phyloP scores from a whole-genome alignment of 2,329 filamentous ascomycete species.

The Aspergillus chevalieri region DNA sequence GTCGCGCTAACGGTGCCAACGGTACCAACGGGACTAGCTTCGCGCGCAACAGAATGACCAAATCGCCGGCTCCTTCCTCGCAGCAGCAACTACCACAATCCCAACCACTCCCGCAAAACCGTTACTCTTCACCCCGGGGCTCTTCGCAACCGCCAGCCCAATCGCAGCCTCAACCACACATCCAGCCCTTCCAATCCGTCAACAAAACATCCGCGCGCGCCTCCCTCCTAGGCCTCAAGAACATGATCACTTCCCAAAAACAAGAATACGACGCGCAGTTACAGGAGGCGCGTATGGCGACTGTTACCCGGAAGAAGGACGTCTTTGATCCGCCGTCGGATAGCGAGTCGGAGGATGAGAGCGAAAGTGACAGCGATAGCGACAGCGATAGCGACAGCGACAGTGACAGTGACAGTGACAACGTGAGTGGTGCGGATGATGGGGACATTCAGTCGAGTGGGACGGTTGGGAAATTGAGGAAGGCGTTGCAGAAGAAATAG shows the following conservation, averaged over 20 bases:
- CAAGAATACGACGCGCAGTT: not conserved
- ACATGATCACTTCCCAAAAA: not conserved
- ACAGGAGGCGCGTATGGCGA: not conserved
- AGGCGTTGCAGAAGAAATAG: conserved; percentile 2
- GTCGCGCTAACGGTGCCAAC: not conserved
- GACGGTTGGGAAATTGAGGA: conserved; percentile 9
- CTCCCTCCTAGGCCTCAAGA: not conserved
- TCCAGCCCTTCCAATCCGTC: not conserved
- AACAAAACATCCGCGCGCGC: not conserved
- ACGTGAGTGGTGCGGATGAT: conserved; percentile 8
- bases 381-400: conserved; percentile 9
- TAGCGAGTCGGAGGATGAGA: conserved; percentile 13
- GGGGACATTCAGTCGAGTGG: conserved; percentile 21
- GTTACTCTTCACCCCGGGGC: not conserved
- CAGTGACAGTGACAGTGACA: conserved; percentile 9
- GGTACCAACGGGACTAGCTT: not conserved
- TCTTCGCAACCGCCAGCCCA: not conserved
- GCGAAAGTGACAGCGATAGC: conserved; percentile 8
- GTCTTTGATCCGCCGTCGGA: conserved; percentile 10
- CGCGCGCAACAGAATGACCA: not conserved
- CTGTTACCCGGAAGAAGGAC: not conserved
- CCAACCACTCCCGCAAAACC: not conserved
- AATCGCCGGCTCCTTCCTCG: not conserved
- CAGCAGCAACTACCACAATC: not conserved
- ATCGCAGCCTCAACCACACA: not conserved